Evolutionary conservation across 257 asterid genomes (phyloP).

Genomic region (Ocimum tenuiflorum): DNA sequence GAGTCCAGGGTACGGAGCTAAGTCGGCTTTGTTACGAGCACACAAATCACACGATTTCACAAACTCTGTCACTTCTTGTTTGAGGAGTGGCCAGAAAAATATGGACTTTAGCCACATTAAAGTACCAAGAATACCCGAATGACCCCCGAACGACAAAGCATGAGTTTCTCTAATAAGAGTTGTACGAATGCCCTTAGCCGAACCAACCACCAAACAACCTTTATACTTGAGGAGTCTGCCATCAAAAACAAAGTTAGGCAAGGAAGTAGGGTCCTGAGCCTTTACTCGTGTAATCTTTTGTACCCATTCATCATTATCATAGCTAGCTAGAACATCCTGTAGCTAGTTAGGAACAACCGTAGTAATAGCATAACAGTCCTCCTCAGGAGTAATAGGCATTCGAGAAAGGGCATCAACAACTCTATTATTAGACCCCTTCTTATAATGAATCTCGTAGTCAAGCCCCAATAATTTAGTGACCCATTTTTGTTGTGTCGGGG

Average conservation of each 20-base stretch:
- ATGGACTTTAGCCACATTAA: background rate
- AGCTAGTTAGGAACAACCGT: background rate
- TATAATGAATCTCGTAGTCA: background rate
- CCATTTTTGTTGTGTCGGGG: background rate
- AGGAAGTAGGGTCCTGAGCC: no score
- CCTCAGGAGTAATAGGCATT: no score
- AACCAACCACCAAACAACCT: no score
- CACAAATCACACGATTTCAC: slow-evolving; percentile 12
- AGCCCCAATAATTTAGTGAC: background rate
- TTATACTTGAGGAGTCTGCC: no score
- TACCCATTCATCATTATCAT: background rate
- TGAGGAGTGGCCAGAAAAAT: background rate
- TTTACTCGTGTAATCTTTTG: no score
- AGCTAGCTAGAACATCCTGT: background rate
- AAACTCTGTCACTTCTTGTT: background rate
- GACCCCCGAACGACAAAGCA: no score
- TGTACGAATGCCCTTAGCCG: no score
- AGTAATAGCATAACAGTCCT: background rate
- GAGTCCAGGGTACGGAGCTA: background rate
- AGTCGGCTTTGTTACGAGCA: background rate
- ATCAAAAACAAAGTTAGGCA: no score
- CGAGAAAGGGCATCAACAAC: background rate
- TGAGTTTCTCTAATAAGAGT: no score
- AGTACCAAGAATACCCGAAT: background rate
- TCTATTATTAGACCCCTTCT: background rate